These are phyloP conservation scores for Solioccasus polychromus DNA, from an alignment of 768 basidiomycete genomes.

Conservation along the genomic window DNA sequence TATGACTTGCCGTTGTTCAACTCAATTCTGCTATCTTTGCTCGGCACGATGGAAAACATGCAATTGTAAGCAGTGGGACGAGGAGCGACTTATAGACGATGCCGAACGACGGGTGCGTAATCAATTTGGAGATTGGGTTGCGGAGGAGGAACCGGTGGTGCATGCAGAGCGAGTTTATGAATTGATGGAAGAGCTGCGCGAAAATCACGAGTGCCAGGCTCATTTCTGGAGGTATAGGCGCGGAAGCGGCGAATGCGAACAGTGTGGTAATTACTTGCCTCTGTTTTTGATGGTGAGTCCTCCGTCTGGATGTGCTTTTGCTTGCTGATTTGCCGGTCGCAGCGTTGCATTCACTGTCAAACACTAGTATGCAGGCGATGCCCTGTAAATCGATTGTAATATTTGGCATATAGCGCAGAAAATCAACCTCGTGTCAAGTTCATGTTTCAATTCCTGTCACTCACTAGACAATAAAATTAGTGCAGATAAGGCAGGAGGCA, in stretches of 20 bases:
- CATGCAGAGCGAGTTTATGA: slow-evolving; percentile 19
- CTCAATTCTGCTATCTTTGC: slow-evolving; percentile 67
- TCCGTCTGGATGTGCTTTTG: background rate
- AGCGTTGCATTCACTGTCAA: slow-evolving; percentile 27
- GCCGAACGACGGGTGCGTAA: slow-evolving; percentile 25
- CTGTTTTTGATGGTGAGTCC: slow-evolving; percentile 46
- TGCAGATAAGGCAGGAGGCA: background rate
- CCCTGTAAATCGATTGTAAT: slow-evolving; percentile 27
- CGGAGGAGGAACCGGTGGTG: slow-evolving; percentile 11
- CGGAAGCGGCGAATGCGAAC: slow-evolving; percentile 46
- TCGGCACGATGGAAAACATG: slow-evolving; percentile 62
- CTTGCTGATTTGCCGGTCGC: slow-evolving; percentile 1
- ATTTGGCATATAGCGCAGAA: background rate
- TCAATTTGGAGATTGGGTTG: slow-evolving; percentile 18
- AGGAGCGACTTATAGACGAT: slow-evolving; percentile 34
- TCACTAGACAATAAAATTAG: slow-evolving; percentile 1
- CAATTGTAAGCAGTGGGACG: slow-evolving; percentile 63
- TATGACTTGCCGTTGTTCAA: slow-evolving; percentile 51
- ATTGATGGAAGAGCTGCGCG: slow-evolving; percentile 37
- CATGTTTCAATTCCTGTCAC: too few species aligned
- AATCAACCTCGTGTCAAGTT: background rate
- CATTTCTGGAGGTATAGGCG: slow-evolving; percentile 44
- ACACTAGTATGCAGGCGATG: slow-evolving; percentile 25
- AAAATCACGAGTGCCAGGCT: slow-evolving; percentile 51
- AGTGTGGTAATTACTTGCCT: slow-evolving; percentile 39